Conservation (phyloP, 202 grass and related monocot genomes). For the Digitaria exilis region DNA sequence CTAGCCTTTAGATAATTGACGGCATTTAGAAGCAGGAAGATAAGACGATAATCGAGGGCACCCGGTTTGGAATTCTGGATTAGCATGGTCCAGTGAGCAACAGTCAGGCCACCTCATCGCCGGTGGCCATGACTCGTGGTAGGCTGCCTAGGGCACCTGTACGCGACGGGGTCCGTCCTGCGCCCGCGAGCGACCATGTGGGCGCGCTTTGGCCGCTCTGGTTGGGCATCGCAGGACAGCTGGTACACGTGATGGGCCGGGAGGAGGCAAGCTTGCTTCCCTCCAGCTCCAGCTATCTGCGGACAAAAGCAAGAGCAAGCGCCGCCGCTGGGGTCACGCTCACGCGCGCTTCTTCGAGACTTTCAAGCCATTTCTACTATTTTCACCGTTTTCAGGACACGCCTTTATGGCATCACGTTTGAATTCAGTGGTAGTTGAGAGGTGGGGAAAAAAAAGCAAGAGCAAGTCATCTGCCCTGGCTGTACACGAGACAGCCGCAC, state of each 20-base stretch:
- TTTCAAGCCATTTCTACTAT: not conserved
- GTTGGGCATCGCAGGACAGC: slow-evolving; percentile 55
- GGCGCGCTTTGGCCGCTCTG: slow-evolving; percentile 3
- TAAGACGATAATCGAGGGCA: not conserved
- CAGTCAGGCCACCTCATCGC: slow-evolving; percentile 32
- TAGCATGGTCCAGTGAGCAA: not conserved
- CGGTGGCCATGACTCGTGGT: not conserved
- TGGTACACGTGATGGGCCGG: slow-evolving; percentile 57
- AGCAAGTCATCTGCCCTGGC: not conserved
- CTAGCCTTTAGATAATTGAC: not conserved
- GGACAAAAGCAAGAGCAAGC: not conserved
- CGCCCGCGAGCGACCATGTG: not conserved
- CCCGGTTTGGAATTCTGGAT: not conserved
- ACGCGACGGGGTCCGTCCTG: slow-evolving; percentile 11
- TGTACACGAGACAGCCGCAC: no score
- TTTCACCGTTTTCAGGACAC: no score
- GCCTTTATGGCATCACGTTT: not conserved
- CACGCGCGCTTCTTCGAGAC: not conserved
- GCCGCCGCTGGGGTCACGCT: not conserved
- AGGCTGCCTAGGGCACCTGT: slow-evolving; percentile 31
- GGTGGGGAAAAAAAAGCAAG: no score
- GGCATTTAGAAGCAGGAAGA: not conserved
- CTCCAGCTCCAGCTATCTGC: not conserved
- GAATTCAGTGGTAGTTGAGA: not conserved
- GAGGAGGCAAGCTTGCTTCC: slow-evolving; percentile 42